Evolutionary conservation across 116 monocot genomes (phyloP).

Genomic region (Papilionanthe hybrid): DNA sequence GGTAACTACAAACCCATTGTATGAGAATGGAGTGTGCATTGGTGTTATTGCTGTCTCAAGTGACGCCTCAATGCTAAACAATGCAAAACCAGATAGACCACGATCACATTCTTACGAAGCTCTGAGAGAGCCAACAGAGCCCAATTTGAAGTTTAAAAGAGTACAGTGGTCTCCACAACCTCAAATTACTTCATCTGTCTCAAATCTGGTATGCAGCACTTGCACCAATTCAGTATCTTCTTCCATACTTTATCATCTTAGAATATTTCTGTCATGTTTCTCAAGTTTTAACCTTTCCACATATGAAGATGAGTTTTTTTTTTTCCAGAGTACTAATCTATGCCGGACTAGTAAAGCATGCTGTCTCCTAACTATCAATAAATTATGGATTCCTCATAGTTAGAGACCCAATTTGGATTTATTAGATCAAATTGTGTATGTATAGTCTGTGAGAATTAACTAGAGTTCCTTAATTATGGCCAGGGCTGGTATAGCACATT

Average conservation of each 20-base stretch:
- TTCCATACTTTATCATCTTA: neutral
- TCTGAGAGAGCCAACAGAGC: neutral
- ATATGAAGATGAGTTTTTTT: neutral
- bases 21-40: slow-evolving; percentile 33
- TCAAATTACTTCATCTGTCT: slow-evolving; percentile 27
- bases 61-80: slow-evolving; percentile 25
- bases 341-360: neutral
- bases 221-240: neutral
- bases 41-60: slow-evolving; percentile 42
- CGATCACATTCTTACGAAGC: neutral
- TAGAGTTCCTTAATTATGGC: no score
- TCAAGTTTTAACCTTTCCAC: neutral
- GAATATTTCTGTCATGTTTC: neutral
- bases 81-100: slow-evolving; percentile 13
- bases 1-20: slow-evolving; percentile 31
- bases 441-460: neutral
- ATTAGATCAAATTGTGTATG: neutral
- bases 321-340: neutral
- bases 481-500: no score
- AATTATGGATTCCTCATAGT: neutral
- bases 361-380: neutral
- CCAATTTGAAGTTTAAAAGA: slow-evolving; percentile 14
- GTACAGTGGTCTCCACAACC: slow-evolving; percentile 15
- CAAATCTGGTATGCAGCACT: slow-evolving; percentile 16
- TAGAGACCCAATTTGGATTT: neutral